Evolutionary conservation across 2,329 filamentous ascomycete species (phyloP).

Genomic region (Phaeosphaeriaceae sp.): DNA sequence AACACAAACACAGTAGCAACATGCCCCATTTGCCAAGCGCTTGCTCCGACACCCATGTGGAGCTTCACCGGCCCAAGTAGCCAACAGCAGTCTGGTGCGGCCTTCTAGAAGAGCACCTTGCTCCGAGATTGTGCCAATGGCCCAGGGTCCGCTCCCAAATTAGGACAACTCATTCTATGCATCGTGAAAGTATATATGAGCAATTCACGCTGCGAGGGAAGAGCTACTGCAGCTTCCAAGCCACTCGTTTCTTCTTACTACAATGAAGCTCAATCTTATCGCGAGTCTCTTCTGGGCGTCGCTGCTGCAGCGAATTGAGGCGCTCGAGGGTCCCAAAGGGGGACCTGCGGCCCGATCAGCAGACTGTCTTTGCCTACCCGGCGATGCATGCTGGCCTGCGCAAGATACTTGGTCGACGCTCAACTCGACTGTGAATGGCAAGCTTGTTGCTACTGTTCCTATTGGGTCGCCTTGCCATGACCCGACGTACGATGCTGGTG

Average conservation of each 20-base stretch:
- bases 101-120: background rate
- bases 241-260: conserved; percentile 2
- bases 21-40: background rate
- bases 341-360: background rate
- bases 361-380: conserved; percentile 30
- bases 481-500: conserved; percentile 20
- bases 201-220: background rate
- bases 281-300: conserved; percentile 14
- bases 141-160: background rate
- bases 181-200: background rate
- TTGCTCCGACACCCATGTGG: background rate
- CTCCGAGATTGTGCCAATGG: conserved; percentile 5
- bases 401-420: conserved; percentile 41
- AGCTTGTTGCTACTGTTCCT: conserved; percentile 49
- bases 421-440: conserved; percentile 48
- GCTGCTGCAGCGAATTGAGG: conserved; percentile 1
- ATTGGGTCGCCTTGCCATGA: conserved; percentile 49
- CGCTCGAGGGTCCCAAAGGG: background rate
- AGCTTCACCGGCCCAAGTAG: background rate
- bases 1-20: background rate
- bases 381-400: conserved; percentile 47
- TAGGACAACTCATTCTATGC: background rate
- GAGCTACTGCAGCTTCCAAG: background rate
- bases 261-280: conserved; percentile 17
- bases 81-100: conserved; percentile 2